These are phyloP conservation scores for Diplodia mutila DNA, from an alignment of 2,329 filamentous ascomycete species.

Conservation along the genomic window DNA sequence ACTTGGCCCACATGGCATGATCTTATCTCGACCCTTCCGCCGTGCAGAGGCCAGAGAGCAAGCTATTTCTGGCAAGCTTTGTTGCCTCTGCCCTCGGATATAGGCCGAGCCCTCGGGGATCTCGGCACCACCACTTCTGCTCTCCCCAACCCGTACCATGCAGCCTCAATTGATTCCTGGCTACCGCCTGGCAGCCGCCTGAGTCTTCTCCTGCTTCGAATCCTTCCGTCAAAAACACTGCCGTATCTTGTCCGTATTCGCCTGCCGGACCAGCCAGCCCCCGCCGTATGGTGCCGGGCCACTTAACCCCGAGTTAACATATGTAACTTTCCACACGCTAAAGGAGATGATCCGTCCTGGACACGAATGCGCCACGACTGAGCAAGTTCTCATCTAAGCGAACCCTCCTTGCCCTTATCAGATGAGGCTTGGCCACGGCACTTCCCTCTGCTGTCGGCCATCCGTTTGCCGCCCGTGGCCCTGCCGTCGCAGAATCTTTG, in stretches of 20 bases:
- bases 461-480: not conserved
- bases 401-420: not conserved
- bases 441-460: not conserved
- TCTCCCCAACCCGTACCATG: not conserved
- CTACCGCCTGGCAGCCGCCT: not conserved
- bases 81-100: not conserved
- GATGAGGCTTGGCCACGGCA: not conserved
- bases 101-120: not conserved
- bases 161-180: not conserved
- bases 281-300: not conserved
- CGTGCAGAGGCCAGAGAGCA: not conserved
- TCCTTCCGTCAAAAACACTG: too few relatives aligned
- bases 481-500: not conserved
- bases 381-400: not conserved
- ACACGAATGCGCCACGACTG: not conserved
- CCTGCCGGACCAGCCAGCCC: not conserved
- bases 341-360: not conserved
- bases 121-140: not conserved
- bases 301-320: constrained; percentile 3
- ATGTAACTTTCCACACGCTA: not conserved
- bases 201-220: not conserved
- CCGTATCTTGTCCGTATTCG: too few relatives aligned
- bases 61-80: not conserved
- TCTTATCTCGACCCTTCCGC: constrained; percentile 4
- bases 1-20: not conserved